Percentiles rank a stretch among this genome's conserved stretches.
These are phyloP conservation scores for Porphyrellus cyaneotinctus DNA, from an alignment of 768 basidiomycete genomes.

Conservation along the genomic window DNA sequence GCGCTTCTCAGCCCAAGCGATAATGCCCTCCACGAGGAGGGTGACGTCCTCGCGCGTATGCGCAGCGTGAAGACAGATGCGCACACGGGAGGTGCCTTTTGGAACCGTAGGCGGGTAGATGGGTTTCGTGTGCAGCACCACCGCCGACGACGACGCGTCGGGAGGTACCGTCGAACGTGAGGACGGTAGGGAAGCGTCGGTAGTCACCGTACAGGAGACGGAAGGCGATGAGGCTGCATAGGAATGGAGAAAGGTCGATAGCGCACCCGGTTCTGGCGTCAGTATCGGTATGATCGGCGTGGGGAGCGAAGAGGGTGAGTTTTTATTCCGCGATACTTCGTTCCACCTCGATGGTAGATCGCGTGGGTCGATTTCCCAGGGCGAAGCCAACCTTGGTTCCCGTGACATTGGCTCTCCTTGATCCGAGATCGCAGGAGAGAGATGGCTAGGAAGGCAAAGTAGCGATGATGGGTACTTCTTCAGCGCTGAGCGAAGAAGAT, in stretches of 20 bases:
- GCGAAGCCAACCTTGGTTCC: neutral
- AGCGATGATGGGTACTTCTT: slow-evolving; percentile 25
- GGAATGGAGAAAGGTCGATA: slow-evolving; percentile 59
- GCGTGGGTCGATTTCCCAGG: slow-evolving; percentile 6
- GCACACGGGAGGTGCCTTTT: slow-evolving; percentile 75
- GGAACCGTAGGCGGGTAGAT: slow-evolving; percentile 91
- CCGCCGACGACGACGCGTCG: slow-evolving; percentile 2
- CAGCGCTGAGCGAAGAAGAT: slow-evolving; percentile 30
- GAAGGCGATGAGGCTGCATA: slow-evolving; percentile 4
- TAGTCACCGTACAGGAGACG: neutral
- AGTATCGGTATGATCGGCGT: slow-evolving; percentile 86
- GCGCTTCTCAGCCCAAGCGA: slow-evolving; percentile 33
- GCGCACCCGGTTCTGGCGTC: slow-evolving; percentile 69
- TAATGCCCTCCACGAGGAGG: slow-evolving; percentile 46
- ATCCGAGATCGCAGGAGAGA: neutral
- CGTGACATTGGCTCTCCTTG: neutral
- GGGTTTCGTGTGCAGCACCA: slow-evolving; percentile 63
- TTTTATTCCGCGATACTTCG: neutral
- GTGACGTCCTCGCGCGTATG: slow-evolving; percentile 66
- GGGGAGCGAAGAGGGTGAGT: slow-evolving; percentile 17
- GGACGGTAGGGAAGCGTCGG: neutral
- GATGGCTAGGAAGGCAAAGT: slow-evolving; percentile 25
- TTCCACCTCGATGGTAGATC: neutral
- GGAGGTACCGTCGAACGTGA: neutral
- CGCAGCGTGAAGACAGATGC: slow-evolving; percentile 84